Conservation (phyloP, 805 yeast species). For the Hanseniaspora occidentalis region DNA sequence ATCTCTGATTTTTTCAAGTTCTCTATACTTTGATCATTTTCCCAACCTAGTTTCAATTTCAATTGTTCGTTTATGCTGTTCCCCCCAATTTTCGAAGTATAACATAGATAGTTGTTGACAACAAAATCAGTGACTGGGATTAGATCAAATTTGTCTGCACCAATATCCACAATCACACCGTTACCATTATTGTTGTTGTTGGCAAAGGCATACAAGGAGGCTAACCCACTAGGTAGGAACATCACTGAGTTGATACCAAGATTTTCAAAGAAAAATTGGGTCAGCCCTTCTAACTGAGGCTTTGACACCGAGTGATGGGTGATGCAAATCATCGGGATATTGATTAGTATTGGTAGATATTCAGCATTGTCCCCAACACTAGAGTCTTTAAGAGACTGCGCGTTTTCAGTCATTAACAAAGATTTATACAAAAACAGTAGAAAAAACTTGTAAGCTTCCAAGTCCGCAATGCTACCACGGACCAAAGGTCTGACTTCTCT, state of each 20-base stretch:
- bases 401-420: conserved; percentile 22
- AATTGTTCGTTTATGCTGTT: conserved; percentile 44
- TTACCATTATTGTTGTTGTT: conserved; percentile 20
- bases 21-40: conserved; percentile 43
- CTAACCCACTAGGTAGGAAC: conserved; percentile 53
- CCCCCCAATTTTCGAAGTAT: conserved; percentile 49
- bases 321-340: conserved; percentile 59
- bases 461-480: conserved; percentile 50
- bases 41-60: conserved; percentile 21
- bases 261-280: conserved; percentile 64
- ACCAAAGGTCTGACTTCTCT: conserved; percentile 49
- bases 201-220: conserved; percentile 51
- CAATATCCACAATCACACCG: conserved; percentile 70
- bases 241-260: conserved; percentile 64
- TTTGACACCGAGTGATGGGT: conserved; percentile 63
- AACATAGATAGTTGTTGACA: conserved; percentile 41
- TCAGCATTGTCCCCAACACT: conserved; percentile 19
- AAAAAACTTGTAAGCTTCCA: conserved; percentile 58
- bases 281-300: conserved; percentile 49
- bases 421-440: conserved; percentile 36
- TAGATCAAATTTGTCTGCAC: conserved; percentile 61
- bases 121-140: conserved; percentile 70
- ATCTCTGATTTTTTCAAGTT: conserved; percentile 61
- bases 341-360: conserved; percentile 19
- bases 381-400: conserved; percentile 13